Percentiles rank a stretch among this genome's conserved stretches.
phyloP scores from a whole-genome alignment of 441 rosid genomes.

The Breynia disticha region DNA sequence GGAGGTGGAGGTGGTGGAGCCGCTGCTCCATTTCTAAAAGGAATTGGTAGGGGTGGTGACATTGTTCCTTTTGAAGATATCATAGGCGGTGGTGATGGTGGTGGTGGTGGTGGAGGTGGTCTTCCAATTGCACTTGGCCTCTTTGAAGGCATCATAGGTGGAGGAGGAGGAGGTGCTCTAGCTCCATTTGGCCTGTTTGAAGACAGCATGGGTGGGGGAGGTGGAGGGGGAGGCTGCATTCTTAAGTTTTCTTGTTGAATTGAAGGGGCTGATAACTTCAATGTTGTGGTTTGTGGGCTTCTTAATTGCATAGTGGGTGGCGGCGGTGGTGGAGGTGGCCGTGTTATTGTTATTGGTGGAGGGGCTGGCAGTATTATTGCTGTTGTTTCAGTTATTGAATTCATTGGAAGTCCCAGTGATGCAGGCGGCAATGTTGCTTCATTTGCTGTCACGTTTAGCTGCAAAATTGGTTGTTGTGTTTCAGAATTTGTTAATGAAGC shows the following conservation, averaged over 20 bases:
- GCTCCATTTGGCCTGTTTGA: neutral
- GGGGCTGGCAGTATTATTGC: too few relatives aligned
- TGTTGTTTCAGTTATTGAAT: conserved; percentile 1
- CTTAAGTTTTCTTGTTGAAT: conserved; percentile 4
- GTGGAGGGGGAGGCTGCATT: conserved; percentile 13
- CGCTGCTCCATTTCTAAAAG: conserved; percentile 24
- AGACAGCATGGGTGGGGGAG: conserved; percentile 19
- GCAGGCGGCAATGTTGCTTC: conserved; percentile 6
- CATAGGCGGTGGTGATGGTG: conserved; percentile 19
- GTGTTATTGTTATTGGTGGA: neutral
- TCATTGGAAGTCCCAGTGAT: conserved; percentile 1
- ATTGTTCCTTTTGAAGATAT: neutral
- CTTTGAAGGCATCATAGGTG: conserved; percentile 7
- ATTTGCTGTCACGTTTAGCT: neutral
- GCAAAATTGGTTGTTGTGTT: conserved; percentile 7
- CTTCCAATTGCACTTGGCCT: neutral
- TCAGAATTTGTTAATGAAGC: neutral
- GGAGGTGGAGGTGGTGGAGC: conserved; percentile 58
- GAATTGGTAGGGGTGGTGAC: conserved; percentile 17
- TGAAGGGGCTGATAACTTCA: conserved; percentile 10
- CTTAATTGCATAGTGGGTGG: neutral
- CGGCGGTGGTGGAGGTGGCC: conserved; percentile 7
- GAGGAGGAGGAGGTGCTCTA: conserved; percentile 15
- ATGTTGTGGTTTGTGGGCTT: conserved; percentile 1
- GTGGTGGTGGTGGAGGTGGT: conserved; percentile 6